A percentile compares a stretch with the other conserved stretches of the same genome.
These are phyloP conservation scores for Sporobolomyces pararoseus DNA, from an alignment of 768 basidiomycete genomes.

Conservation along the genomic window DNA sequence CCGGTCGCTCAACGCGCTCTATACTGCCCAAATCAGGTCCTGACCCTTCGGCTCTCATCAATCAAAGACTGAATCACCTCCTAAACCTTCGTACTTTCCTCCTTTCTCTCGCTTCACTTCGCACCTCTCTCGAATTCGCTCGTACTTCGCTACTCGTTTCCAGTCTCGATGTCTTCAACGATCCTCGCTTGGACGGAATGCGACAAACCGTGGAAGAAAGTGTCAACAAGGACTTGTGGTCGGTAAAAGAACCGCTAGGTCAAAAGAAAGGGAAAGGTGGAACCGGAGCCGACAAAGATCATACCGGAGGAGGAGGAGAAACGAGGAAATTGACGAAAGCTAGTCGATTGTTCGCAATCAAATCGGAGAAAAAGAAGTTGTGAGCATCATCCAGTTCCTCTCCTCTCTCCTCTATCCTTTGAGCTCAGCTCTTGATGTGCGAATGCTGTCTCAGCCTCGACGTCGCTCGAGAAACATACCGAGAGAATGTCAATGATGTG, in stretches of 20 bases:
- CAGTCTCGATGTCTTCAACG: constrained; percentile 67
- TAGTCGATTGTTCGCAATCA: constrained; percentile 84
- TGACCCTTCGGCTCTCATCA: constrained; percentile 39
- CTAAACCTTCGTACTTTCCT: constrained; percentile 72
- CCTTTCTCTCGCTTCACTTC: constrained; percentile 62
- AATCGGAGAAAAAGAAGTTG: constrained; percentile 46
- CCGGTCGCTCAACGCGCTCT: not conserved
- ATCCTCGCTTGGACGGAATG: constrained; percentile 66
- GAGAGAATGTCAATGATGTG: constrained; percentile 87
- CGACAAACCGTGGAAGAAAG: constrained; percentile 59
- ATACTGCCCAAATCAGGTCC: not conserved
- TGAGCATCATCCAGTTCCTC: not conserved
- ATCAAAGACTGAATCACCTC: constrained; percentile 61
- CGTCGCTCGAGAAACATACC: constrained; percentile 89
- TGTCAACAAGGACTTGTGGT: constrained; percentile 56
- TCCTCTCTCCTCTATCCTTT: constrained; percentile 54
- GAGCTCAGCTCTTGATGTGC: too few relatives aligned
- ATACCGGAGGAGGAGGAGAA: not conserved
- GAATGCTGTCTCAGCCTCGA: constrained; percentile 60
- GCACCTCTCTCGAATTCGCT: constrained; percentile 60
- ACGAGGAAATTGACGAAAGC: constrained; percentile 51
- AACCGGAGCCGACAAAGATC: not conserved
- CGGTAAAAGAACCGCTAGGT: constrained; percentile 55
- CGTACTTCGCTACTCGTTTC: constrained; percentile 62
- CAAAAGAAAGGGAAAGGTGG: constrained; percentile 44